Base-by-base conservation (phyloP, 176 grass and related monocot genomes). In the Cenchrus fungigraminus region DNA sequence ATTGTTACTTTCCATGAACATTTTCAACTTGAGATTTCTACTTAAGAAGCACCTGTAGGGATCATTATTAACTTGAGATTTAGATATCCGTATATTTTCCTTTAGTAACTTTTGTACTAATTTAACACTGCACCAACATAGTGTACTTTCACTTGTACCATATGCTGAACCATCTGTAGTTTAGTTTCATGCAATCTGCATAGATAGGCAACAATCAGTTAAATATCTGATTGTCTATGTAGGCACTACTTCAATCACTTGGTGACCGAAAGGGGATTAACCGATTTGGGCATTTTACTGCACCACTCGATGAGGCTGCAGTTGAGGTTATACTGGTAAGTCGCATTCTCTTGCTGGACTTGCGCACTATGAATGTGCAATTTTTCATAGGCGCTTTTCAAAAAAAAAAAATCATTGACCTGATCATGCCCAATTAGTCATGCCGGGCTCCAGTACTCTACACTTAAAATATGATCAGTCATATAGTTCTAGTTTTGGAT, bases 201-300 rank as follows among this genome's bases (percentile, higher is more conserved):
- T 73, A 60, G 14, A 68, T 79, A 79, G 14, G 67, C 29, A 79
- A 49, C 53, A 9, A 32, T 68, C 14, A 22, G 2, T 42, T 9
- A 5, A 66, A 34, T 82, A 6, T 42, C 5, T 58, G 13, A 82
- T 73, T 74, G 14, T 52, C 17, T 55, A 42, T 91, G 60, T 68
- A 98, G 97, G 97, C 93, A 19, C 55, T 98, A 66, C 97, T 98
- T 95, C 80, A 98, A 89, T 88, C 96, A 79, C 96, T 98, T 52
- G 93, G 93, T 84, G 96, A 98, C 64, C 83, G 93, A 50, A 98
- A 95, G 56, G 96, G 89, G 86, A 98, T 98, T 52, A 88, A 94
- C 28, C 77, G 93, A 37, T 95, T 98, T 75, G 96, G 96, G 2
- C 96, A 98, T 90, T 95, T 98, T 89, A 86, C 88, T 68, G 93